Base-by-base conservation (phyloP, 1,139 yeast genomes). In the Keqinozyma sinolaborantium region DNA sequence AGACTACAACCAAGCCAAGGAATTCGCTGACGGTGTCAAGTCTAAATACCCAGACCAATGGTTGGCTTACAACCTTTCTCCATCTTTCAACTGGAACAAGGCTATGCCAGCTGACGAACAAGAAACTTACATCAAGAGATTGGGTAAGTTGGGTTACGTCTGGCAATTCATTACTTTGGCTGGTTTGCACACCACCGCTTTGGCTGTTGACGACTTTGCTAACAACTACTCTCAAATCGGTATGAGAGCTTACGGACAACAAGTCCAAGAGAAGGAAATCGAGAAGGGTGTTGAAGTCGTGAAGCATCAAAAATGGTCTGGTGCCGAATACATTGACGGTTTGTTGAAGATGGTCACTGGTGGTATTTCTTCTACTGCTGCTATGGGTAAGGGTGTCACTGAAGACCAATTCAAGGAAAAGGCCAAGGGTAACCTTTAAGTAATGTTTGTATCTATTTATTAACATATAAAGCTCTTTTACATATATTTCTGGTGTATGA, bases 91-190 rank as follows among this genome's bases (percentile, higher is more conserved):
- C 79, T 92, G 97, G 97, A 86, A 86, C 62, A 79, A 79, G 50
- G 97, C 97, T 38, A 87, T 90, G 97, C 70, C 83, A 36, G 70
- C 83, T 25, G 73, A 75, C 32, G 96, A 92, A 55, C 97, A 90
- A 69, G 84, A 82, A 59, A 85, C 96, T 31, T 90, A 87, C 65
- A 90, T 92, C 60, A 66, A 77, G 60, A 79, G 96, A 62, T 78
- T 90, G 45, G 95, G 84, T 46, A 72, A 83, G 63, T 76, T 90
- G 47, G 98, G 98, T 42, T 92, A 83, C 69, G 87, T 85, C 45
- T 92, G 98, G 98, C 97, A 90, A 66, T 92, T 92, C 64, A 90
- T 92, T 60, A 90, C 98, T 23, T 78, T 90, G 56, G 98, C 97
- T 19, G 98, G 98, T 55, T 77, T 90, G 57, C 98, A 90, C 63